Evolutionary conservation across 2,329 filamentous ascomycete species (phyloP), one percentile per base, ranked within the genome.

Genomic region (Trichophaea hybrida): DNA sequence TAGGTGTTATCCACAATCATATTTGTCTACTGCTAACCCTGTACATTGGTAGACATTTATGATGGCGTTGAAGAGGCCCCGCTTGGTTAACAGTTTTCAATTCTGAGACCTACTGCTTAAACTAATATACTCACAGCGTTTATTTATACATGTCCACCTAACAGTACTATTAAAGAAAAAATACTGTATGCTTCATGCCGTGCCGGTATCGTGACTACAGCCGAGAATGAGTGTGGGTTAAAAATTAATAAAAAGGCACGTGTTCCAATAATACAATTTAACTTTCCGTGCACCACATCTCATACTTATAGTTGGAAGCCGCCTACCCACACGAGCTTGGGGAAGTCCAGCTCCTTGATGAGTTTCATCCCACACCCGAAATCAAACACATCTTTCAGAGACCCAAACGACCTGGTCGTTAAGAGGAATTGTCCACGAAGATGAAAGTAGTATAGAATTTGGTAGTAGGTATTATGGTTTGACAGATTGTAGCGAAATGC

Each of bases 141-240:
- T 74, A 82, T 93, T 70, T 91, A 89, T 74, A 91, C 86, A 5
- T 89, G 86, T 71, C 88, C 88, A 0, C 75, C 79, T 0, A 79
- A 75, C 33, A 81, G 78, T 56, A 86, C 83, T 73, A 86, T 93
- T 74, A 90, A 88, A 74, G 84, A 86, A 73, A 78, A 86, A 64
- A 94, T 94, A 88, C 73, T 93, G 69, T 93, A 93, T 71, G 86
- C 87, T 31, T 75, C 76, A 33, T 75, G 72, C 61, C 72, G 76
- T 64, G 71, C 73, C 0, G 72, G 73, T 31, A 84, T 87, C 2
- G 75, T 89, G 34, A 73, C 75, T n/a, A 71, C 83, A 37, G 86
- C 86, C 15, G 80, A 83, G 68, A 73, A 73, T 38, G 80, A 87
- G 65, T 83, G 80, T 1, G 83, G 82, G 0, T 69, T 91, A 55